Base-by-base conservation (phyloP, 306 rosid genomes). In the Acacia confusa region DNA sequence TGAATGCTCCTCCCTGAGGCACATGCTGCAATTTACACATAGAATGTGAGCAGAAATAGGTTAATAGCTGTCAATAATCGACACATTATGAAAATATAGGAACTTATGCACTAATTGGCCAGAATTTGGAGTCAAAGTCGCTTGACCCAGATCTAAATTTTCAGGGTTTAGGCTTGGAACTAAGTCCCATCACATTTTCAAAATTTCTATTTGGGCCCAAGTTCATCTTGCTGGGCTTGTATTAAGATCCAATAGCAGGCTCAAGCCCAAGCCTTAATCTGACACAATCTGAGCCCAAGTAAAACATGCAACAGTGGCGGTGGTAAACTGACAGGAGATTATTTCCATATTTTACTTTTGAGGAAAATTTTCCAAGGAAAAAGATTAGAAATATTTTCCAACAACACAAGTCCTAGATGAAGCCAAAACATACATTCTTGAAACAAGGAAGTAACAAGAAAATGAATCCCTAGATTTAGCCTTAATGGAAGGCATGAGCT, bases 11-110 rank as follows among this genome's bases (percentile, higher is more conserved):
- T 15, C 71, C 82, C 7, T 84, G 82, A 43, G 84, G 40, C 78
- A 78, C 0, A 74, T 91, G 85, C 96, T 92, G 91, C 78, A 79
- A 55, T 41, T 84, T 72, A 43, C 20, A 65, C n/a, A 47, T 36
- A 36, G 6, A 36, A 36, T 60, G 74, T 47, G 38, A 45, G 30
- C 61, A 76, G n/a, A 4, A 14, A 50, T 16, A 15, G 16, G 64
- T 25, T 78, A 24, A 69, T 73, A 61, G 8, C 27, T 40, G 1
- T 15, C 61, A 73, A 41, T 7, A 14, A 73, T 66, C 60, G n/a
- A 28, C 65, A 20, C 14, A 41, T 69, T 14, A 20, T 36, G 15
- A 4, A 38, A 41, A 40, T 11, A 3, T 40, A 69, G 7, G 52
- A 40, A 69, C n/a, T 69, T 19, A n/a, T 19, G 22, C 70, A 66